Conservation (phyloP, 2,329 filamentous ascomycete species). For the Fusarium siculi region DNA sequence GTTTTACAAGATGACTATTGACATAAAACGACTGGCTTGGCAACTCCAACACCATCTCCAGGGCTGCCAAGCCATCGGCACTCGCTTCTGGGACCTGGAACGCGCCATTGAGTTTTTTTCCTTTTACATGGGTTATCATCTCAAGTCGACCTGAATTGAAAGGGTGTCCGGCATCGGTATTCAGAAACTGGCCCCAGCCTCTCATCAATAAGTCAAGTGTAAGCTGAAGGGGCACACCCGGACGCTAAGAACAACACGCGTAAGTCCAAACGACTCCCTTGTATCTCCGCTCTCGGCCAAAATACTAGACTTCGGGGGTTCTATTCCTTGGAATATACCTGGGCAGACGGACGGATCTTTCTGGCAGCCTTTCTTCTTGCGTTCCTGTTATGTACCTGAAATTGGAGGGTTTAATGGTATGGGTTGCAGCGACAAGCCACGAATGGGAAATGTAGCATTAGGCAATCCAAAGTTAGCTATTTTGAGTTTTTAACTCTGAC, state of each 20-base stretch:
- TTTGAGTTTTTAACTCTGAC: conserved; percentile 12
- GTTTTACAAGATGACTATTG: background rate
- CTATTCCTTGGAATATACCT: conserved; percentile 19
- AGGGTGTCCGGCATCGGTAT: conserved; percentile 21
- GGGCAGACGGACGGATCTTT: background rate
- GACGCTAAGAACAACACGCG: conserved; percentile 9
- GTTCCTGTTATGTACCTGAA: background rate
- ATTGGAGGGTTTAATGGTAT: conserved; percentile 2
- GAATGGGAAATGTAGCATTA: background rate
- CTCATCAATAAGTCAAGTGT: background rate
- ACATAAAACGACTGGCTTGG: background rate
- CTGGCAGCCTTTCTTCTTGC: background rate
- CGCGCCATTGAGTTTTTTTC: conserved; percentile 15
- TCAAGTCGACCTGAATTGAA: background rate
- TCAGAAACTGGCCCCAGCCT: conserved; percentile 6
- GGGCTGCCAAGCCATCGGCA: background rate
- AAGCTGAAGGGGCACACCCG: background rate
- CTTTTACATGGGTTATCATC: background rate
- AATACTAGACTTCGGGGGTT: conserved; percentile 1
- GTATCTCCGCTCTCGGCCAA: conserved; percentile 7
- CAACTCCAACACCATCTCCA: background rate
- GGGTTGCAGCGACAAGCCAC: conserved; percentile 32
- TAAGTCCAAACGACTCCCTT: background rate
- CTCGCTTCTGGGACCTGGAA: background rate
- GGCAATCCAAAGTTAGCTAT: background rate